These are phyloP conservation scores for Rosellinia necatrix DNA, from an alignment of 2,329 filamentous ascomycete species.

Conservation along the genomic window DNA sequence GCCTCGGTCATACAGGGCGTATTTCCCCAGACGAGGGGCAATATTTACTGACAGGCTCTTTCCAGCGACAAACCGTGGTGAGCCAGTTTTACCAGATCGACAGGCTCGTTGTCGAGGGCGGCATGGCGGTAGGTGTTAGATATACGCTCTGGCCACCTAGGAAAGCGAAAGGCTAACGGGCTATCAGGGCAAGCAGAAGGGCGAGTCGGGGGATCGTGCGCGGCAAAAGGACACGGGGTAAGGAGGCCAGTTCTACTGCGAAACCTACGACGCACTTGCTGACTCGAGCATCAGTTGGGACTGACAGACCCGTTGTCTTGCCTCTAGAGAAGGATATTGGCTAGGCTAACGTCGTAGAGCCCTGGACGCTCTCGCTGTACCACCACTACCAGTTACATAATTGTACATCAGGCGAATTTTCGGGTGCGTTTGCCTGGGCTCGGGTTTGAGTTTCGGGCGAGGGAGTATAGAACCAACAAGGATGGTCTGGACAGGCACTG, in stretches of 20 bases:
- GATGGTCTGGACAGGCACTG: too few relatives aligned
- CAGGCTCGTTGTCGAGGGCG: conserved; percentile 87
- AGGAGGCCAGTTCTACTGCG: conserved; percentile 27
- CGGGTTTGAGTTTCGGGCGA: conserved; percentile 14
- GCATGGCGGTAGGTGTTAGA: conserved; percentile 68
- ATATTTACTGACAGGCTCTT: conserved; percentile 6
- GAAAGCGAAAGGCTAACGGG: conserved; percentile 9
- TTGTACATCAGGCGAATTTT: conserved; percentile 27
- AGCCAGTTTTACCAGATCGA: conserved; percentile 95
- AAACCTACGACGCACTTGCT: not conserved
- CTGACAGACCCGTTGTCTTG: not conserved
- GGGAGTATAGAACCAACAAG: conserved; percentile 10
- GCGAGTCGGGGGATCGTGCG: conserved; percentile 67
- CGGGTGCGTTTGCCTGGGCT: conserved; percentile 13
- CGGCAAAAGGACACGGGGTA: conserved; percentile 82
- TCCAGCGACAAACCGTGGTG: conserved; percentile 89
- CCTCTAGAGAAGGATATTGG: not conserved
- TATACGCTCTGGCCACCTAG: not conserved
- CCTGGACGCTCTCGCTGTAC: conserved; percentile 22
- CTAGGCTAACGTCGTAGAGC: conserved; percentile 9
- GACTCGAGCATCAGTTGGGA: conserved; percentile 20
- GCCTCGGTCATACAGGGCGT: not conserved
- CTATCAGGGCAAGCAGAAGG: conserved; percentile 69
- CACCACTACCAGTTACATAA: conserved; percentile 25
- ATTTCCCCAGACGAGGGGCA: not conserved